Evolutionary conservation across 805 yeast genomes (phyloP), one percentile per base, ranked within the genome.

Genomic region (Hanseniaspora guilliermondii): DNA sequence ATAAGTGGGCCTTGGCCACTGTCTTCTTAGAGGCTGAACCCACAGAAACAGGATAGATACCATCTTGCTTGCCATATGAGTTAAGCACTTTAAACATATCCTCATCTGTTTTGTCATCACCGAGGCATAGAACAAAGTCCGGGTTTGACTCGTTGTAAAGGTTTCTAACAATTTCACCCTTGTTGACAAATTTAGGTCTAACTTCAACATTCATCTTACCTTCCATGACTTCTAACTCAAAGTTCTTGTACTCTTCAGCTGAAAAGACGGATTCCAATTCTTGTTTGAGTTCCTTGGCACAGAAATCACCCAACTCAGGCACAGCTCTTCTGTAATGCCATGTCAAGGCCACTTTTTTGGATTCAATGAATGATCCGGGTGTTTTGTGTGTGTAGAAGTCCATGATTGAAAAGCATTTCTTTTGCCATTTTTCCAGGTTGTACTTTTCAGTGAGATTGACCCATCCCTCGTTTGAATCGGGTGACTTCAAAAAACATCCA

Each of bases 141-240:
- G 96, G 93, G 53, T 79, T 71, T 50, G 76, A 73, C 0, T 73
- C 76, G 16, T 66, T 65, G 19, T 65, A 62, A 37, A 69, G 58
- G 12, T 64, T 60, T 64, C 80, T 84, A 37, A 86, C 97, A 62
- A 93, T 93, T 68, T 91, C 98, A 56, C 99, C 99, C 68, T 93
- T 93, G 72, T 93, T 93, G 53, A 91, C 87, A 66, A 88, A 85
- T 57, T 80, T 79, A 14, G 99, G 99, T 59, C 98, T 76, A n/a
- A 93, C 97, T 70, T 93, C 99, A 46, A 93, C 77, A 64, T 93
- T 93, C 33, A 97, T 97, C 69, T 93, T 93, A 47, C 99, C 99
- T 14, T 84, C 75, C 97, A 93, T 91, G 16, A 93, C 93, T 64
- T 93, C 98, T 42, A 93, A 84, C 16, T 52, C 49, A 30, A 52